phyloP scores from a whole-genome alignment of 805 yeast genomes.

The Maudiozyma pseudohumilis region DNA sequence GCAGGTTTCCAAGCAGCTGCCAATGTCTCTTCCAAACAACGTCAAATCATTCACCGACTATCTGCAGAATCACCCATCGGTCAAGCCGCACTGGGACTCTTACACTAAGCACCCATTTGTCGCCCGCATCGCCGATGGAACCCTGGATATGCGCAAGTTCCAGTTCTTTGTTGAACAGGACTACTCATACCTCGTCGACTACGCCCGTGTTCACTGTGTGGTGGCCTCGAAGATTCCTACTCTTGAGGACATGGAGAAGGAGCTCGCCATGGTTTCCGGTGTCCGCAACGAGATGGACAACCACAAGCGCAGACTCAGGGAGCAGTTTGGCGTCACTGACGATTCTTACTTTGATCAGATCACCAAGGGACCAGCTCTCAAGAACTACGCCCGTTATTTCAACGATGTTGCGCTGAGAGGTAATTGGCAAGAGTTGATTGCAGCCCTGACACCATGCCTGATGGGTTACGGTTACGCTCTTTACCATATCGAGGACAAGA shows the following conservation, averaged over 20 bases:
- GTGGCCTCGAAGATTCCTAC: conserved; percentile 56
- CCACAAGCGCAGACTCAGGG: conserved; percentile 43
- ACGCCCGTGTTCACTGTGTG: conserved; percentile 53
- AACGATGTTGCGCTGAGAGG: conserved; percentile 41
- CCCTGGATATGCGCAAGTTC: conserved; percentile 42
- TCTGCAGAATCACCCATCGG: conserved; percentile 45
- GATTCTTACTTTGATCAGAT: conserved; percentile 38
- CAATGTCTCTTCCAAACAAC: conserved; percentile 5
- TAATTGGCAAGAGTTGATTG: conserved; percentile 55
- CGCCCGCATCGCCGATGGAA: conserved; percentile 39
- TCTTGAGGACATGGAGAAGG: conserved; percentile 40
- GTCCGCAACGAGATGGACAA: conserved; percentile 46
- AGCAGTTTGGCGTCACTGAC: conserved; percentile 29
- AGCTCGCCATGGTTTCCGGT: conserved; percentile 40
- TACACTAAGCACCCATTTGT: conserved; percentile 60
- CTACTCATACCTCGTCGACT: conserved; percentile 57
- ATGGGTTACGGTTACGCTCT: conserved; percentile 63
- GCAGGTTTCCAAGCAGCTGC: background rate
- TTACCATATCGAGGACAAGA: conserved; percentile 24
- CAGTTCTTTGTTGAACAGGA: conserved; percentile 48
- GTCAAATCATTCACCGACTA: conserved; percentile 35
- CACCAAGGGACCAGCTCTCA: conserved; percentile 45
- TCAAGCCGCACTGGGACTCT: conserved; percentile 44
- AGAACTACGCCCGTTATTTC: conserved; percentile 52
- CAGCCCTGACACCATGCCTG: conserved; percentile 67